phyloP scores from a whole-genome alignment of 208 protist species.

The Phytomonas sp. region DNA sequence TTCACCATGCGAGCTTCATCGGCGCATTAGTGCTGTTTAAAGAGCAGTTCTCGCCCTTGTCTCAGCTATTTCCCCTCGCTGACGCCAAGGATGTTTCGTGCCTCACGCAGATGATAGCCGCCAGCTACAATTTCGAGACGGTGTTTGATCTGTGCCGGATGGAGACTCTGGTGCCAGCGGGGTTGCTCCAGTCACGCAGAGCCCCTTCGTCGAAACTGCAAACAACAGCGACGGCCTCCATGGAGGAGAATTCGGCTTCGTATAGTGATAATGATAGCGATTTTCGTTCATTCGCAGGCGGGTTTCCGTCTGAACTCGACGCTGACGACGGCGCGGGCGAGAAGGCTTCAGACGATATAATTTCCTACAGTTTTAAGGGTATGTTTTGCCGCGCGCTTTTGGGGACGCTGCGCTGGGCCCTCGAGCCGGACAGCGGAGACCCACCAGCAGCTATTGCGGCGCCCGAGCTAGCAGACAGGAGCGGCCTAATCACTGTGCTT shows the following conservation, averaged over 20 bases:
- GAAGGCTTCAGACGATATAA: neutral
- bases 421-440: conserved; percentile 29
- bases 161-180: conserved; percentile 17
- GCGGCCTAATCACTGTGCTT: conserved; percentile 21
- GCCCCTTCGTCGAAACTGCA: neutral
- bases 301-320: conserved; percentile 4
- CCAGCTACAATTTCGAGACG: conserved; percentile 47
- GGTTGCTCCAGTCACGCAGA: conserved; percentile 5
- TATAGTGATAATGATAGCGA: conserved; percentile 4
- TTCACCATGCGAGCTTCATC: conserved; percentile 20
- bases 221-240: neutral
- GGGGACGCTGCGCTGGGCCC: conserved; percentile 61
- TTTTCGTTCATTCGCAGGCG: neutral
- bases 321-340: conserved; percentile 6
- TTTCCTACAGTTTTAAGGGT: conserved; percentile 16
- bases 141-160: conserved; percentile 45
- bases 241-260: neutral
- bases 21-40: conserved; percentile 52
- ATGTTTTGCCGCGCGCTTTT: conserved; percentile 43
- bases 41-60: conserved; percentile 39
- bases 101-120: conserved; percentile 38
- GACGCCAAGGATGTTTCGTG: conserved; percentile 56
- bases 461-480: neutral
- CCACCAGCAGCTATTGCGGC: conserved; percentile 14
- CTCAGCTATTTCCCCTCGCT: conserved; percentile 52